These are phyloP conservation scores for Hippophae gyantsensis DNA, from an alignment of 306 rosid genomes.

Conservation along the genomic window DNA sequence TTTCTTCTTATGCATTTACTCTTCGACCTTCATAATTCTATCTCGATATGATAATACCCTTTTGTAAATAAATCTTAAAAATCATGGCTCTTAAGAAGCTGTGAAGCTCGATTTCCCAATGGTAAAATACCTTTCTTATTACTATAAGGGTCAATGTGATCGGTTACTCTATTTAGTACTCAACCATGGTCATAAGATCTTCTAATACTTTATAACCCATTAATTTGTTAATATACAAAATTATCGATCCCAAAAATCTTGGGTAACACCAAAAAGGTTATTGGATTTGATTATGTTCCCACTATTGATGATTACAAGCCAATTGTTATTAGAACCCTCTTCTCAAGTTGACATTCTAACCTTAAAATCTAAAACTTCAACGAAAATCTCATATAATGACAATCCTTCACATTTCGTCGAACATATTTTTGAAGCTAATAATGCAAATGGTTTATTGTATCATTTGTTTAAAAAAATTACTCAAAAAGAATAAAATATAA, in stretches of 20 bases:
- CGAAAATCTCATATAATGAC: slow-evolving; percentile 22
- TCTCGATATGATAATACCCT: slow-evolving; percentile 31
- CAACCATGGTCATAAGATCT: slow-evolving; percentile 24
- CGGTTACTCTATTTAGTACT: slow-evolving; percentile 30
- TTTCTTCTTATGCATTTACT: no score
- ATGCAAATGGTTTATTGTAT: slow-evolving; percentile 22
- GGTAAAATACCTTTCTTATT: slow-evolving; percentile 20
- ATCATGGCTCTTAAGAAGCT: slow-evolving; percentile 7
- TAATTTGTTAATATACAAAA: slow-evolving; percentile 23
- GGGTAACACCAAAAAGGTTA: slow-evolving; percentile 22
- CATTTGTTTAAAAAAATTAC: slow-evolving; percentile 14
- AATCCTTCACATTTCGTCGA: slow-evolving; percentile 23
- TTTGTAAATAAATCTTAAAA: slow-evolving; percentile 16
- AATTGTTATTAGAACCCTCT: slow-evolving; percentile 20
- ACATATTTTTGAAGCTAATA: slow-evolving; percentile 27
- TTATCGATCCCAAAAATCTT: slow-evolving; percentile 19
- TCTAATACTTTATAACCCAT: slow-evolving; percentile 31
- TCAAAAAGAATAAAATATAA: no score
- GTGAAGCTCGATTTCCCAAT: slow-evolving; percentile 15
- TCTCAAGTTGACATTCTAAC: slow-evolving; percentile 20
- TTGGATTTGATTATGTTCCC: slow-evolving; percentile 23
- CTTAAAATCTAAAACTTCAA: slow-evolving; percentile 15
- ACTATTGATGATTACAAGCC: slow-evolving; percentile 15
- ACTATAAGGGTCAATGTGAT: slow-evolving; percentile 37
- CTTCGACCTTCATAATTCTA: background rate